Evolutionary conservation across 108 stramenopile species (phyloP), one percentile per base, ranked within the genome.

Genomic region (Cyclostephanos invisitatus): DNA sequence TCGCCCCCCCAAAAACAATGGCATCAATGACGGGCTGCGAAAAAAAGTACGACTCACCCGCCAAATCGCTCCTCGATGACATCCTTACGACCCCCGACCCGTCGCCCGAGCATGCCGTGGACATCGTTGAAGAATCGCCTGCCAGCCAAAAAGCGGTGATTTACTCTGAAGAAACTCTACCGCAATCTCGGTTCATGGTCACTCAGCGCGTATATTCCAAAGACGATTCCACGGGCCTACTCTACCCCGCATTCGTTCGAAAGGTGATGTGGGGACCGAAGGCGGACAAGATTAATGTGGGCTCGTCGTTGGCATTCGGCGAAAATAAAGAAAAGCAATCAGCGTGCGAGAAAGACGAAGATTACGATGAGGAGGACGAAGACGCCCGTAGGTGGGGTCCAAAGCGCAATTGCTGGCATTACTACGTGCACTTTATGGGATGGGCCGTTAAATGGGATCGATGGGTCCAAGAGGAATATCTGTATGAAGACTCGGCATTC

Each of bases 391-490:
- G 70, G 18, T 63, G 51, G 47, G 37, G 56, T 32, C 57, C 67
- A 5, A 65, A 68, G 27, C 70, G 18, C 56, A 63, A 67, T 50
- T 86, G 87, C 83, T 80, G 68, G 37, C 61, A 83, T 55, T 91
- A 88, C 72, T 93, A 88, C 67, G 83, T 93, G 21, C 92, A 93
- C 56, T 93, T 84, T 64, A 53, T 71, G 35, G 82, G 83, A 35
- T 93, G 92, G 92, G 88, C 87, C 44, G 81, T 81, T 7, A 82
- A 87, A 35, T 93, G 90, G 89, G 92, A 93, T 85, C 85, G 88
- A 40, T 93, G 92, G 92, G 84, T 89, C 11, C 37, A 72, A 4
- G 84, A 86, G 73, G 29, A 53, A 21, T 79, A 75, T 42, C 55
- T 93, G 17, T 77, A 79, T 40, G 74, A 68, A 24, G 75, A 75